phyloP scores from a whole-genome alignment of 768 basidiomycete genomes.

The Lentinula sp. region DNA sequence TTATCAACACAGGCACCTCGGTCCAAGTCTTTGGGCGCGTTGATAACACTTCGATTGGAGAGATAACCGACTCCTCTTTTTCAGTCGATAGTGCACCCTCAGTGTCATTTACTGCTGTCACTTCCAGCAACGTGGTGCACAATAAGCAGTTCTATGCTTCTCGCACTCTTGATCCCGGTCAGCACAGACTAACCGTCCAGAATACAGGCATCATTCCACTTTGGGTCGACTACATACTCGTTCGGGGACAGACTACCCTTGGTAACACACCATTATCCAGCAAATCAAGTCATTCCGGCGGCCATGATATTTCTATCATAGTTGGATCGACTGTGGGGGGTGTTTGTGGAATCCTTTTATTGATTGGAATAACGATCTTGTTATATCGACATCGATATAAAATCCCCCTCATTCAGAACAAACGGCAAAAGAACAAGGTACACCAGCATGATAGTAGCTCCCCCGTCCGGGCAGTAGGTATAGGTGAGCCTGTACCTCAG shows the following conservation, averaged over 20 bases:
- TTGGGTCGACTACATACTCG: conserved; percentile 17
- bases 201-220: conserved; percentile 6
- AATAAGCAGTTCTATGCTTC: conserved; percentile 17
- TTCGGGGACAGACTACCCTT: neutral
- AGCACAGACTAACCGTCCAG: conserved; percentile 14
- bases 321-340: neutral
- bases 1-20: conserved; percentile 9
- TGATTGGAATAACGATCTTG: conserved; percentile 3
- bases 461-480: neutral
- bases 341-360: neutral
- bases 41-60: conserved; percentile 12
- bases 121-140: conserved; percentile 9
- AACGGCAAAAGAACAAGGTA: neutral
- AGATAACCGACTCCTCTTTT: conserved; percentile 13
- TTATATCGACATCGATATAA: conserved; percentile 4
- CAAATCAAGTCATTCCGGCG: neutral
- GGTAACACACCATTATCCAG: neutral
- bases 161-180: conserved; percentile 8
- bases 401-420: neutral
- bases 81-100: conserved; percentile 15
- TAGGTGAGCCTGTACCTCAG: neutral
- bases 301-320: neutral
- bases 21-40: conserved; percentile 15
- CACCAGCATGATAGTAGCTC: too few relatives aligned
- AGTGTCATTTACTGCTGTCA: conserved; percentile 12